These are phyloP conservation scores for Aspergillus persii DNA, from an alignment of 2,329 filamentous ascomycete genomes.

Conservation along the genomic window DNA sequence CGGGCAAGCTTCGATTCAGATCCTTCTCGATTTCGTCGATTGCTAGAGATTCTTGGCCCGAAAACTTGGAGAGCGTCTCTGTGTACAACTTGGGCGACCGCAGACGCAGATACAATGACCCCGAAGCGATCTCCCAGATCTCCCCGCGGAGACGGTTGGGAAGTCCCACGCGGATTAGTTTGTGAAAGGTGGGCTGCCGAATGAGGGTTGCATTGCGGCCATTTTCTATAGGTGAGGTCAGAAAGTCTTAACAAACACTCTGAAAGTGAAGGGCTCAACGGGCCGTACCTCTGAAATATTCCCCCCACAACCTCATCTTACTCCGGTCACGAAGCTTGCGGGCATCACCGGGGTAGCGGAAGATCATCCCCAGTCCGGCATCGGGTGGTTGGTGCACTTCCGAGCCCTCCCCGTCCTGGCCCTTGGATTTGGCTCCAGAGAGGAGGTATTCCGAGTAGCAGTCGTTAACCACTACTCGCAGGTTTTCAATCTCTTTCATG, in stretches of 20 bases:
- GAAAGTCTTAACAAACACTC: slow-evolving; percentile 5
- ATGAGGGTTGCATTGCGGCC: slow-evolving; percentile 89
- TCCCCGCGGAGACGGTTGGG: slow-evolving; percentile 91
- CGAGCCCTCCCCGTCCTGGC: slow-evolving; percentile 54
- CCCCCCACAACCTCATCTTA: slow-evolving; percentile 96
- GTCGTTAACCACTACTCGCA: slow-evolving; percentile 74
- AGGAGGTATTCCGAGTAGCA: slow-evolving; percentile 90
- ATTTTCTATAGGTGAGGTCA: slow-evolving; percentile 61
- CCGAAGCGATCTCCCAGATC: slow-evolving; percentile 92
- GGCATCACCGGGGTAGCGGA: slow-evolving; percentile 90
- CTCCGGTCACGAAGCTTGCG: slow-evolving; percentile 91
- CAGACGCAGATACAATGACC: slow-evolving; percentile 82
- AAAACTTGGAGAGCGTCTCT: slow-evolving; percentile 79
- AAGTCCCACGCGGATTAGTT: slow-evolving; percentile 90
- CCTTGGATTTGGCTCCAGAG: slow-evolving; percentile 40
- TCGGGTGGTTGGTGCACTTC: slow-evolving; percentile 66
- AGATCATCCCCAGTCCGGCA: slow-evolving; percentile 86
- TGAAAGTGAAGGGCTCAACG: background rate
- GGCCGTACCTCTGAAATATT: slow-evolving; percentile 69
- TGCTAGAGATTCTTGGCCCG: slow-evolving; percentile 83
- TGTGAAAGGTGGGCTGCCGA: slow-evolving; percentile 95
- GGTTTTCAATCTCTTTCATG: slow-evolving; percentile 81
- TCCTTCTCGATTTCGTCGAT: slow-evolving; percentile 99
- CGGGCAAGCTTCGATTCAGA: slow-evolving; percentile 89
- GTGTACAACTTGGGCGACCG: slow-evolving; percentile 80